Conservation (phyloP, 495 filamentous ascomycete genomes). For the Penicillium fimorum region DNA sequence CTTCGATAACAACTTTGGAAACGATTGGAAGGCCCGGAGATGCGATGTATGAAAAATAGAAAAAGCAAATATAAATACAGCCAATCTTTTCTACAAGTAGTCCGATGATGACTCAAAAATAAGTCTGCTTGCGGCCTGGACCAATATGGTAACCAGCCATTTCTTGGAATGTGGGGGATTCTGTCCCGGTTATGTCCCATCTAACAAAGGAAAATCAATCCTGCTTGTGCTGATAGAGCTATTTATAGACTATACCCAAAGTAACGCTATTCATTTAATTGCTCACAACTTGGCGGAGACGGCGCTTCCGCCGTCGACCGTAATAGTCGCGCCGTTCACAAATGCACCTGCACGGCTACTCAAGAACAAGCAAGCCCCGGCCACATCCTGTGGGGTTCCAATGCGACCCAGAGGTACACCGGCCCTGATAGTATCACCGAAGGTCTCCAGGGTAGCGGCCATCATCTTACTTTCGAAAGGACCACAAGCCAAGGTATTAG, state of each 20-base stretch:
- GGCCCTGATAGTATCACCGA: slow-evolving; percentile 59
- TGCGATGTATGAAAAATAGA: background rate
- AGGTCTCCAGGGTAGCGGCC: slow-evolving; percentile 62
- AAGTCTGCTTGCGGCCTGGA: background rate
- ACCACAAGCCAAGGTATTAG: slow-evolving; percentile 72
- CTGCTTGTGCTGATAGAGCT: background rate
- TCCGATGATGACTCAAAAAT: background rate
- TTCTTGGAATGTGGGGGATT: slow-evolving; percentile 15
- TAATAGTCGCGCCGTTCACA: slow-evolving; percentile 75
- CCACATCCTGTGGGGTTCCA: slow-evolving; percentile 69
- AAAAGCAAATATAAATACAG: background rate
- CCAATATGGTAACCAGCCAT: slow-evolving; percentile 11
- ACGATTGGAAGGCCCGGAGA: background rate
- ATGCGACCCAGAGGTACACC: slow-evolving; percentile 70
- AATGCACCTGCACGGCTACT: slow-evolving; percentile 67
- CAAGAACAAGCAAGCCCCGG: slow-evolving; percentile 74
- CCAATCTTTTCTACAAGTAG: background rate
- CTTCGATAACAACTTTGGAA: slow-evolving; percentile 9
- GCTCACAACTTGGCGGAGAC: slow-evolving; percentile 54
- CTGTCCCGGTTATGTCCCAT: too few species aligned
- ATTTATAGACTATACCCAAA: slow-evolving; percentile 1
- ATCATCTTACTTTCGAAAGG: slow-evolving; percentile 86
- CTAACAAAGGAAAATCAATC: background rate
- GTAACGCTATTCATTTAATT: background rate
- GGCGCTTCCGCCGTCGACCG: slow-evolving; percentile 66